phyloP scores from a whole-genome alignment of 23 red algal species.

The Gracilaria caudata region DNA sequence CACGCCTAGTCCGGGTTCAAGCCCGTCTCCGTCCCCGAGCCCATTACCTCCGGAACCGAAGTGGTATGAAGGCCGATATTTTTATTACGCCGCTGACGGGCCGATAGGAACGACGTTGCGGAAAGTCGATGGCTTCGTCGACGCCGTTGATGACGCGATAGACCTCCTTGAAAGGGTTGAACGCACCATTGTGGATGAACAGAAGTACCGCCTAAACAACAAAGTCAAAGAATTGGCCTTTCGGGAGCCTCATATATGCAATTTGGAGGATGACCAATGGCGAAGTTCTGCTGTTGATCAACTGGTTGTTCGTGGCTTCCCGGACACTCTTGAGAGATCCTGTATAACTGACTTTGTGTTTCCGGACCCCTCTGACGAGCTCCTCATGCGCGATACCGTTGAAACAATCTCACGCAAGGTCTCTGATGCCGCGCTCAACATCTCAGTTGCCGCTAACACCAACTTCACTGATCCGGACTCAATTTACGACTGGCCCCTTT shows the following conservation, averaged over 20 bases:
- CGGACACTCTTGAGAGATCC: not conserved
- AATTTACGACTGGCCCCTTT: constrained; percentile 11
- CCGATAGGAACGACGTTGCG: not conserved
- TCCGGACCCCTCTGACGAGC: not conserved
- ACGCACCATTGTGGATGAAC: not conserved
- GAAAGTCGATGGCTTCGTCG: not conserved
- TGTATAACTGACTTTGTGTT: constrained; percentile 12
- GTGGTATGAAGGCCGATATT: constrained; percentile 4
- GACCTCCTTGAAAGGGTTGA: not conserved
- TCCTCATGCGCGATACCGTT: not conserved
- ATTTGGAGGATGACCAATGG: not conserved
- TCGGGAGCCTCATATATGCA: not conserved
- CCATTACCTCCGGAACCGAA: not conserved
- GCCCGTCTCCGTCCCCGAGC: not conserved
- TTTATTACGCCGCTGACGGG: not conserved
- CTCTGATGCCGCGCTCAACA: not conserved
- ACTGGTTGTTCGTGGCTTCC: not conserved
- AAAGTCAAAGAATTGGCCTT: not conserved
- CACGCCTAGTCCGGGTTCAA: not conserved
- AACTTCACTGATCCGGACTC: constrained; percentile 3
- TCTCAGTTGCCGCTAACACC: not conserved
- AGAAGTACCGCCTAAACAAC: not conserved
- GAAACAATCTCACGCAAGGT: not conserved
- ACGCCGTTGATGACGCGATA: not conserved
- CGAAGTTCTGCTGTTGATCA: not conserved